These are phyloP conservation scores for Aureobasidium musti DNA, from an alignment of 2,329 filamentous ascomycete genomes.

Conservation along the genomic window DNA sequence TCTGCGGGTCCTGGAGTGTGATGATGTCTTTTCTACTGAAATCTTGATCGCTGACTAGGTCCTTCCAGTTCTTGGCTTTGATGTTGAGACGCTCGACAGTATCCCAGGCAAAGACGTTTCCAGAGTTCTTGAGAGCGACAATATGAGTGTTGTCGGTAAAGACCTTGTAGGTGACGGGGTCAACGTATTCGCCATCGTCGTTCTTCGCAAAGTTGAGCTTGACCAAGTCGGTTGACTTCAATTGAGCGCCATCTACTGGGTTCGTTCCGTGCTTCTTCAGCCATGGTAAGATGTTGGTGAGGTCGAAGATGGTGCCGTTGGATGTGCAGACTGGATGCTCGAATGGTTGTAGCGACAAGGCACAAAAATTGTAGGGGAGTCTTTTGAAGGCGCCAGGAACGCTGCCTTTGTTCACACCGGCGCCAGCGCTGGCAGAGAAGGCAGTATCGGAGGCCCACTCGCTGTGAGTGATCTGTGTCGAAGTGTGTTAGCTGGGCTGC, in stretches of 20 bases:
- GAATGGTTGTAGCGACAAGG: conserved; percentile 92
- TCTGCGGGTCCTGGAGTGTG: conserved; percentile 93
- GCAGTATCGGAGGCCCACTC: conserved; percentile 94
- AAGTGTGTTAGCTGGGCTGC: background rate
- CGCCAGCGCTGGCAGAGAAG: conserved; percentile 76
- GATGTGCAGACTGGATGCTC: conserved; percentile 88
- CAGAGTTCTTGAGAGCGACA: conserved; percentile 79
- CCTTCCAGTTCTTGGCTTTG: conserved; percentile 93
- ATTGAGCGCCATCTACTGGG: conserved; percentile 76
- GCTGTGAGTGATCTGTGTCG: conserved; percentile 79
- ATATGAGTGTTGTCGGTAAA: conserved; percentile 98
- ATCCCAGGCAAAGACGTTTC: conserved; percentile 96
- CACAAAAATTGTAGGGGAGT: conserved; percentile 97
- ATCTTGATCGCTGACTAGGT: conserved; percentile 82
- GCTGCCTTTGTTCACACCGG: conserved; percentile 60
- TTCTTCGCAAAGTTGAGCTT: conserved; percentile 92
- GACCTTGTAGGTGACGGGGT: conserved; percentile 96
- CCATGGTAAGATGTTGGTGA: conserved; percentile 93
- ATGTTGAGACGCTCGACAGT: conserved; percentile 94
- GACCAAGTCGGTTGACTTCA: conserved; percentile 81
- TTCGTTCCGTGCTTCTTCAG: conserved; percentile 92
- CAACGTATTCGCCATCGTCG: conserved; percentile 85
- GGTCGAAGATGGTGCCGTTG: conserved; percentile 87
- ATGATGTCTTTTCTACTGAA: conserved; percentile 93
- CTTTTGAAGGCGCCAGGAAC: conserved; percentile 73